phyloP scores from a whole-genome alignment of 345 rosid species.

The Populus pruinosa region DNA sequence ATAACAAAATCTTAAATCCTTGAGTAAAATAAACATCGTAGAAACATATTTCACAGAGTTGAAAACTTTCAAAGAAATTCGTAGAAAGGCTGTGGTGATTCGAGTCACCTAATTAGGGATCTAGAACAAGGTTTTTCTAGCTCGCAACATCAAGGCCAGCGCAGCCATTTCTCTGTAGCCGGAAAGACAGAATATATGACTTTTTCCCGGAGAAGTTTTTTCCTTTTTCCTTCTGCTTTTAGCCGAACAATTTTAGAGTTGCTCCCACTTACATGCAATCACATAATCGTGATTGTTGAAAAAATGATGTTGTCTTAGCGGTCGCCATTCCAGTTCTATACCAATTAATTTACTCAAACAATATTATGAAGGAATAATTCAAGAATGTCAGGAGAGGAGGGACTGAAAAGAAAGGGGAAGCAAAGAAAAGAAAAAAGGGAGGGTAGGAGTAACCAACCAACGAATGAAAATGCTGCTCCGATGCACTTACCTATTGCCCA shows the following conservation, averaged over 20 bases:
- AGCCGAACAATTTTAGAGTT: background rate
- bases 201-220: background rate
- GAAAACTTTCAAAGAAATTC: background rate
- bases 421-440: background rate
- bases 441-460: background rate
- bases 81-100: background rate
- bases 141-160: background rate
- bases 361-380: background rate
- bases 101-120: background rate
- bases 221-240: no score
- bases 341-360: background rate
- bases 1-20: no score
- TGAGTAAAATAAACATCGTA: background rate
- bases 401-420: background rate
- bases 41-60: background rate
- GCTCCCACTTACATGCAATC: no score
- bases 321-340: background rate
- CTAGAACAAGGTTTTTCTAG: background rate
- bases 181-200: no score
- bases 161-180: background rate
- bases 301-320: background rate
- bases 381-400: background rate
- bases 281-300: no score
- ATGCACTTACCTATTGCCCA: conserved; percentile 66
- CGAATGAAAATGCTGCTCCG: background rate